A percentile compares a stretch with the other conserved stretches of the same genome.
Conservation (phyloP, 352 stramenopile species). For the Globisporangium iwayamae region DNA sequence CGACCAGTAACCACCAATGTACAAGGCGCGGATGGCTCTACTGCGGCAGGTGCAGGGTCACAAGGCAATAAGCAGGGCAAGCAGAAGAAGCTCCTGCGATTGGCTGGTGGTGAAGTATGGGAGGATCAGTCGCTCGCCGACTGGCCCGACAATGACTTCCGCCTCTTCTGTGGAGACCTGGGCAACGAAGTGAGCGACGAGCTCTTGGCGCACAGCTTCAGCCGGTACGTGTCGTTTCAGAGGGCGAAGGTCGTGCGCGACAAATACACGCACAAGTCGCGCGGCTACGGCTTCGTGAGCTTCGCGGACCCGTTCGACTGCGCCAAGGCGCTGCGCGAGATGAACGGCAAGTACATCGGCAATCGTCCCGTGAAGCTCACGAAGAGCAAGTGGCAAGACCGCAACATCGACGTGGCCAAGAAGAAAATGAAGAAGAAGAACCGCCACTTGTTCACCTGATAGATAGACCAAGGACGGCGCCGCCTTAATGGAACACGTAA, state of each 20-base stretch:
- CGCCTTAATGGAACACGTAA: neutral
- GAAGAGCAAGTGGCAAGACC: constrained; percentile 94
- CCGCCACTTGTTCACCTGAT: constrained; percentile 60
- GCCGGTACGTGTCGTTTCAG: constrained; percentile 72
- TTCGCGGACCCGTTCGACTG: constrained; percentile 93
- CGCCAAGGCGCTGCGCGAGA: constrained; percentile 93
- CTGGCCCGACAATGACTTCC: constrained; percentile 96
- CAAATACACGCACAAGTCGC: constrained; percentile 86
- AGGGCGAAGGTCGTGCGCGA: constrained; percentile 77
- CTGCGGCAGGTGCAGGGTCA: neutral
- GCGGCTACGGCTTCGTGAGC: constrained; percentile 95
- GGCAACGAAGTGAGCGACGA: constrained; percentile 92
- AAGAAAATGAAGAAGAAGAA: constrained; percentile 89
- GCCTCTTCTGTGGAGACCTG: constrained; percentile 95
- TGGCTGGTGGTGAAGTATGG: constrained; percentile 88
- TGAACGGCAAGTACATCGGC: constrained; percentile 96
- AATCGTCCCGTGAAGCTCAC: constrained; percentile 93
- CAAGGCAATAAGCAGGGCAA: constrained; percentile 14
- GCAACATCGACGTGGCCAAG: constrained; percentile 87
- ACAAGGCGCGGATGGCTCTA: neutral
- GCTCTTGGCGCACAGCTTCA: constrained; percentile 75
- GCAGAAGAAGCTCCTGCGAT: constrained; percentile 54
- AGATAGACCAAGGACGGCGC: neutral
- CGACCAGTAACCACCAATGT: constrained; percentile 22
- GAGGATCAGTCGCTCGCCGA: constrained; percentile 90